Evolutionary conservation across 208 protist genomes (phyloP), one percentile per base, ranked within the genome.

Genomic region (Trypanosoma cruzi): DNA sequence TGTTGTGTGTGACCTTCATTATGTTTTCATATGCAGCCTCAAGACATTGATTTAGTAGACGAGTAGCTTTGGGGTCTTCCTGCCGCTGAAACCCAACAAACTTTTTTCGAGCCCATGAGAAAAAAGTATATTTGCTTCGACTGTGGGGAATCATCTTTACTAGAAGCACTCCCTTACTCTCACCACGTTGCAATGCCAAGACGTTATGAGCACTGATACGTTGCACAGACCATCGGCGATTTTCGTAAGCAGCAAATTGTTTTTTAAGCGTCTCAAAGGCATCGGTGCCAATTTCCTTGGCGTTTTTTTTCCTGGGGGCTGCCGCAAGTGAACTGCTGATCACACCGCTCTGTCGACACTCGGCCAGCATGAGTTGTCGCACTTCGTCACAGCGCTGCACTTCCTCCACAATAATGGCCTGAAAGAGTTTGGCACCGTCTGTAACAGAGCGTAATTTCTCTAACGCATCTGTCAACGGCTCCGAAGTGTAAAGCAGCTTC

Each of bases 171-270:
- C 89, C 89, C 64, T 89, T 87, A 18, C 54, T 61, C 76, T 95
- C 86, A 31, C 86, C 89, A n/a, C 89, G 84, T 66, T 83, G 68
- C 55, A 90, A 56, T 7, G 89, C 89, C 49, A 95, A 68, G 59
- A 89, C 74, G n/a, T 79, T 37, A 50, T 95, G 89, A 18, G 71
- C 78, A 32, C 60, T 71, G 37, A 95, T 67, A 20, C 64, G 71
- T 24, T 73, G 59, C 36, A 92, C 79, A 22, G 72, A 50, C 67
- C 75, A 89, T 32, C 59, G 48, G 24, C 82, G 81, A 31, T 69
- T 73, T 57, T 91, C 80, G 74, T 95, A 95, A 36, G 71, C 81
- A 7, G 54, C 42, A 67, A 90, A 92, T 48, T 95, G 79, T 73
- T 83, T 81, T 60, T 75, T 73, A 49, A 88, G 60, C 14, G 61